Evolutionary conservation across 1,139 yeast genomes (phyloP), one percentile per base, ranked within the genome.

Genomic region (Hemisphaericaspora xylofermentans): DNA sequence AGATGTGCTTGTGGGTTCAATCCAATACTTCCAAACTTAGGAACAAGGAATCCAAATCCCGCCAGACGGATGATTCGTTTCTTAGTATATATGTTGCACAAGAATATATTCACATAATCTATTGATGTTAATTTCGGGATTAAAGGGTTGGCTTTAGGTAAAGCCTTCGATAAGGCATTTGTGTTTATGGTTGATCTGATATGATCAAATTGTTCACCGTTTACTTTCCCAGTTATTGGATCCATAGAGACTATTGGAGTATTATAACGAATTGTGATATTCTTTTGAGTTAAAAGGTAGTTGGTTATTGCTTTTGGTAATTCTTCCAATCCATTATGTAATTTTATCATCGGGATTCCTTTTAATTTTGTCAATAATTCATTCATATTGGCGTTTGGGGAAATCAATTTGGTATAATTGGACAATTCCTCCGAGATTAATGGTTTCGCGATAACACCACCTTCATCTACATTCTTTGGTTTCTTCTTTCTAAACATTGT

Each of bases 21-120:
- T 6, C 28, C 21, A 10, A 43, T 22, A 6, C 59, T 51, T 64
- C 63, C 56, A 64, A 73, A 30, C 39, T 59, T 59, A 1, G 98
- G 98, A 3, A 88, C 87, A 41, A 93, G 72, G 53, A 86, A 88
- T 2, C 98, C 98, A 69, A 93, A 93, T 38, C 97, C 96, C 38
- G 74, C 58, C 19, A n/a, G 28, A 1, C 83, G 83, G 32, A 80
- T 67, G 28, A 71, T 48, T 1, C 49, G 41, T 4, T 45, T 47
- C 14, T 54, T 55, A 3, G 68, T 50, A 53, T 74, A 82, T 6
- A 82, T 65, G 52, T 87, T 87, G 22, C 79, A 82, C 48, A 87
- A 65, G 33, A 76, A 68, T 17, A 87, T 77, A 40, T 77, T 73
- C 3, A 78, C 76, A 38, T 82, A 78, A 14, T 71, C 64, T 16